Evolutionary conservation across 208 protist genomes (phyloP).

Genomic region (Acanthamoeba culbertsoni): DNA sequence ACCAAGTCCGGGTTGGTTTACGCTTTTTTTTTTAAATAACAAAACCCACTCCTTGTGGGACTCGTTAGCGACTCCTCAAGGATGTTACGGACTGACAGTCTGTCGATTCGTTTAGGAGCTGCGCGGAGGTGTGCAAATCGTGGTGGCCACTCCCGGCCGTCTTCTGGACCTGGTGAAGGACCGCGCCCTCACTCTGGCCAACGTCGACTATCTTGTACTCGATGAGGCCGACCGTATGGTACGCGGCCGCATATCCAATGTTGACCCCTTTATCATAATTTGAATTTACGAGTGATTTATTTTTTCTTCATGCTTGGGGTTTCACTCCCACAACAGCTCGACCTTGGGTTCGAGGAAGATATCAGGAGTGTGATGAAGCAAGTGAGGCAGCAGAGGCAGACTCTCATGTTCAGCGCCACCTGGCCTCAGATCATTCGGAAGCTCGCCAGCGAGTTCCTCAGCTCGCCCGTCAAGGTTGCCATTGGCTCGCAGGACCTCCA

Average conservation of each 20-base stretch:
- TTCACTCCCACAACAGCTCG: constrained; percentile 16
- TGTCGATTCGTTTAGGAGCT: constrained; percentile 66
- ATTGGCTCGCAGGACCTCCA: constrained; percentile 68
- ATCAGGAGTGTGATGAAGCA: constrained; percentile 80
- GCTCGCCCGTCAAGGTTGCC: background rate
- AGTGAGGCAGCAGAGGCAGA: constrained; percentile 84
- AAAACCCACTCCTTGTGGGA: background rate
- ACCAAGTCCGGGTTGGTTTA: constrained; percentile 24
- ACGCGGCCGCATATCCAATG: constrained; percentile 66
- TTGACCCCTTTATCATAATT: background rate
- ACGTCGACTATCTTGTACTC: constrained; percentile 97
- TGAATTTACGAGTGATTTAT: background rate
- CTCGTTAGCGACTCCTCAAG: background rate
- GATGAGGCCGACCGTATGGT: constrained; percentile 96
- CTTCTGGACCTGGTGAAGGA: constrained; percentile 95
- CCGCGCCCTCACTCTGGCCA: constrained; percentile 92
- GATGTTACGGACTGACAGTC: too few relatives aligned
- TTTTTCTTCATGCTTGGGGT: background rate
- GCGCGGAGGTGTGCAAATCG: constrained; percentile 83
- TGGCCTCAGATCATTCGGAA: constrained; percentile 88
- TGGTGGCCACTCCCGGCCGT: constrained; percentile 95
- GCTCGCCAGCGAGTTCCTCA: constrained; percentile 73
- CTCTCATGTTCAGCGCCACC: constrained; percentile 89
- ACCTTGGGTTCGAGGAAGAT: constrained; percentile 85
- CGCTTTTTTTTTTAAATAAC: background rate